Evolutionary conservation across 75 land plant species (phyloP).

Genomic region (Cryptomeria japonica): DNA sequence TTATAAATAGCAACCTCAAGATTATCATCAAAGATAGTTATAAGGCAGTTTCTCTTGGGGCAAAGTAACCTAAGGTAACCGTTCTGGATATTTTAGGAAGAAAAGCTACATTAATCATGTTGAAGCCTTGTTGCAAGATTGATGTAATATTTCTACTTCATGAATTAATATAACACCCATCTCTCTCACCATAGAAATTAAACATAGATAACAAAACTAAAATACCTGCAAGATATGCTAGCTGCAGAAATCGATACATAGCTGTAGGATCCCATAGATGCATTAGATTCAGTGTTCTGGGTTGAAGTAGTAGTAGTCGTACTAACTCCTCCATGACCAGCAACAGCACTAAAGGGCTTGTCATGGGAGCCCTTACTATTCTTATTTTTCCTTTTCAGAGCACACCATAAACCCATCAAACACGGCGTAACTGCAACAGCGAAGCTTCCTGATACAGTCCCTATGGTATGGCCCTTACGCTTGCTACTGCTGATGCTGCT

Average conservation of each 20-base stretch:
- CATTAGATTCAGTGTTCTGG: background rate
- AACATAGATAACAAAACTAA: too few species aligned
- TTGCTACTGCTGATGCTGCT: background rate
- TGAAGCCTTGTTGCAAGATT: too few species aligned
- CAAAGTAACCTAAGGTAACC: too few species aligned
- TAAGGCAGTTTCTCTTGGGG: too few species aligned
- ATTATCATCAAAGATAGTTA: too few species aligned
- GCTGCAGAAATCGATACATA: background rate
- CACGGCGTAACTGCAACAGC: background rate
- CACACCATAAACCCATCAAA: background rate
- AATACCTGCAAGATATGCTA: background rate
- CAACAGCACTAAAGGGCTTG: background rate
- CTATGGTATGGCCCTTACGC: background rate
- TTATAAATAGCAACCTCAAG: too few species aligned
- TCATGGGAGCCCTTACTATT: too few species aligned
- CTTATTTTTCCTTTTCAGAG: background rate
- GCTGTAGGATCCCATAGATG: background rate
- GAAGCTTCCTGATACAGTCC: background rate
- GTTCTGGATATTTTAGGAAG: too few species aligned
- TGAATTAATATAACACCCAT: too few species aligned
- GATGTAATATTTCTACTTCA: too few species aligned
- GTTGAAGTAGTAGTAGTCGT: background rate
- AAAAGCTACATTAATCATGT: too few species aligned
- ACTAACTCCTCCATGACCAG: background rate
- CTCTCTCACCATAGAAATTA: background rate